Base-by-base conservation (phyloP, 495 filamentous ascomycete genomes). In the Penicillium ucsense region DNA sequence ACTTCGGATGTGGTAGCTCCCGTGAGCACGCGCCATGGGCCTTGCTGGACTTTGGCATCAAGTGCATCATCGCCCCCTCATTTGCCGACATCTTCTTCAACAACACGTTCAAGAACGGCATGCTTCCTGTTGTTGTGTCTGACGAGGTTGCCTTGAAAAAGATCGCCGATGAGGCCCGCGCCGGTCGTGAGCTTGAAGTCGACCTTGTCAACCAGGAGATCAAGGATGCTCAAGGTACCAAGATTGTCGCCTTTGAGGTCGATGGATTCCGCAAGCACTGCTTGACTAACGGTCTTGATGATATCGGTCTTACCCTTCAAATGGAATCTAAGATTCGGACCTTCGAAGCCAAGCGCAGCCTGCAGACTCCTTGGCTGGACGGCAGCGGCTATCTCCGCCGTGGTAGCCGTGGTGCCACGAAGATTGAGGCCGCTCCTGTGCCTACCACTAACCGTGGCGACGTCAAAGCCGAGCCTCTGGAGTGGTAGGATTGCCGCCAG, bases 61-160 rank as follows among this genome's bases (percentile, higher is more conserved):
- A 83, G 58, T 89, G 85, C 62, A 77, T 97, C 52, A 94, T 97
- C 55, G 92, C 91, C 2, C 88, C 89, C 8, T 87, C 82, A 10
- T 98, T 86, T 58, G 91, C 89, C 49, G 92, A 98, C 60, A 98
- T 98, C 68, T 96, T 96, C 80, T 94, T 89, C 81, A 98, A 96
- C 79, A 98, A 98, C 73, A 94, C 88, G 11, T 96, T 96, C 80
- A 98, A 98, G 78, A 98, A 98, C 71, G 92, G 91, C 68, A 98
- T 98, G 92, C 77, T 98, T 35, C 90, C 91, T 29, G 78, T 96
- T 52, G 67, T 75, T 35, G 85, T 98, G 63, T 70, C 75, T 33
- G 78, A 90, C 63, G 61, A 81, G 40, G 75, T 55, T 6, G 79
- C 74, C 10, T 74, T 97, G 3, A 73, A 82, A 6, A 73, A 70